These are phyloP conservation scores for Talaromyces amestolkiae DNA, from an alignment of 2,329 filamentous ascomycete genomes.

Conservation along the genomic window DNA sequence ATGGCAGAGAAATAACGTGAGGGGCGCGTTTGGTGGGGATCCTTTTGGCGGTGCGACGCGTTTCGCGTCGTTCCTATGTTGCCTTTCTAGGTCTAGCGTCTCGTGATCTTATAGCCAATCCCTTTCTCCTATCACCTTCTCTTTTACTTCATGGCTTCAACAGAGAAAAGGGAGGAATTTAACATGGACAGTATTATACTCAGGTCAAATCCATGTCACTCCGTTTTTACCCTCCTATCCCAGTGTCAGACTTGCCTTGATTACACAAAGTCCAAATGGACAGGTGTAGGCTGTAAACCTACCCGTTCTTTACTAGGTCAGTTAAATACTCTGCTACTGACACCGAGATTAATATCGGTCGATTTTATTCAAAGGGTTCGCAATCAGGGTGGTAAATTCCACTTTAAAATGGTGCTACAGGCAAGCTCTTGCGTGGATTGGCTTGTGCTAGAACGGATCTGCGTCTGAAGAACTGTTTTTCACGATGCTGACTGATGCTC, in stretches of 20 bases:
- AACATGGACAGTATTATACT: neutral
- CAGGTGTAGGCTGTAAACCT: neutral
- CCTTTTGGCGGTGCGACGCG: neutral
- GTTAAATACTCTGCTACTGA: neutral
- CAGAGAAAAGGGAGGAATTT: neutral
- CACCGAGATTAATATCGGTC: too few relatives aligned
- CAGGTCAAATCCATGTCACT: neutral
- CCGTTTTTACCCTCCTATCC: neutral
- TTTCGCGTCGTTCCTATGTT: conserved; percentile 6
- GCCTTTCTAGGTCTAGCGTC: neutral
- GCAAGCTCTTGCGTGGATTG: neutral
- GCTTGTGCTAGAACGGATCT: neutral
- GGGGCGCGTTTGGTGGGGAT: conserved; percentile 9
- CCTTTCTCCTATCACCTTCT: neutral
- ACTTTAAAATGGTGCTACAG: neutral
- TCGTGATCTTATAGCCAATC: neutral
- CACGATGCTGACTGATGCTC: neutral
- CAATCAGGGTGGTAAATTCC: neutral
- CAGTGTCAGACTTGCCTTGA: neutral
- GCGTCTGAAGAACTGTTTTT: neutral
- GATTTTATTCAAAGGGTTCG: neutral
- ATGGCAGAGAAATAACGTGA: conserved; percentile 3
- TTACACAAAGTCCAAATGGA: neutral
- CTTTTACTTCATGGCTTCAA: neutral
- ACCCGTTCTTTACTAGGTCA: neutral